Percentiles rank a stretch among this genome's conserved stretches.
phyloP scores from a whole-genome alignment of 495 filamentous ascomycete genomes.

The Penicillium manginii region DNA sequence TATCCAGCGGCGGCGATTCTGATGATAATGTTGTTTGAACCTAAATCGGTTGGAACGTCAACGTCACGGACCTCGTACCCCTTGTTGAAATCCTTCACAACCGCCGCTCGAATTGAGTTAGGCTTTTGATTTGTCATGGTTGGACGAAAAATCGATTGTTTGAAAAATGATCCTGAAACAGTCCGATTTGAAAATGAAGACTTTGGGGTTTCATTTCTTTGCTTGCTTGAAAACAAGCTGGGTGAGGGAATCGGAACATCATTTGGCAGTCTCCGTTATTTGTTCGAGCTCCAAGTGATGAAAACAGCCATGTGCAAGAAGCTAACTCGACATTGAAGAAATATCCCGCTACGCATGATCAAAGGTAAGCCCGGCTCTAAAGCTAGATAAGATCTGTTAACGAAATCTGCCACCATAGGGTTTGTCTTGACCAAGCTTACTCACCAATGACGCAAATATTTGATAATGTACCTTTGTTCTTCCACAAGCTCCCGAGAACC shows the following conservation, averaged over 20 bases:
- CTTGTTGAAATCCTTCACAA: slow-evolving; percentile 24
- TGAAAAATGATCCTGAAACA: no score
- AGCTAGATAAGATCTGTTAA: no score
- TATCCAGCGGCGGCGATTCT: slow-evolving; percentile 16
- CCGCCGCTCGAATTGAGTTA: slow-evolving; percentile 15
- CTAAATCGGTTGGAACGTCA: slow-evolving; percentile 13
- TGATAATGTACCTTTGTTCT: background rate
- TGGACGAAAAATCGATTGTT: background rate
- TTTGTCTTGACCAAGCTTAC: background rate
- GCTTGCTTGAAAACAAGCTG: background rate
- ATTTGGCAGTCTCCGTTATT: background rate
- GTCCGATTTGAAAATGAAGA: no score
- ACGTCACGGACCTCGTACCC: slow-evolving; percentile 22
- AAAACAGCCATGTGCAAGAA: background rate
- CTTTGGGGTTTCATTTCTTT: background rate
- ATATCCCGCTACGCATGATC: background rate
- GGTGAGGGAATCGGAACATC: background rate
- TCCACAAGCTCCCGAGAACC: background rate
- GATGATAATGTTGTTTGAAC: slow-evolving; percentile 21
- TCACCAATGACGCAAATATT: slow-evolving; percentile 11
- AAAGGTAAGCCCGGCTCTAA: background rate
- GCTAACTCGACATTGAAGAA: background rate
- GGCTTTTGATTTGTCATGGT: slow-evolving; percentile 12
- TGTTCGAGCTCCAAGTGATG: background rate
- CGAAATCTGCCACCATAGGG: background rate